A percentile compares a stretch with the other conserved stretches of the same genome.
These are phyloP conservation scores for Jackrogersella multiformis DNA, from an alignment of 495 filamentous ascomycete species.

Conservation along the genomic window DNA sequence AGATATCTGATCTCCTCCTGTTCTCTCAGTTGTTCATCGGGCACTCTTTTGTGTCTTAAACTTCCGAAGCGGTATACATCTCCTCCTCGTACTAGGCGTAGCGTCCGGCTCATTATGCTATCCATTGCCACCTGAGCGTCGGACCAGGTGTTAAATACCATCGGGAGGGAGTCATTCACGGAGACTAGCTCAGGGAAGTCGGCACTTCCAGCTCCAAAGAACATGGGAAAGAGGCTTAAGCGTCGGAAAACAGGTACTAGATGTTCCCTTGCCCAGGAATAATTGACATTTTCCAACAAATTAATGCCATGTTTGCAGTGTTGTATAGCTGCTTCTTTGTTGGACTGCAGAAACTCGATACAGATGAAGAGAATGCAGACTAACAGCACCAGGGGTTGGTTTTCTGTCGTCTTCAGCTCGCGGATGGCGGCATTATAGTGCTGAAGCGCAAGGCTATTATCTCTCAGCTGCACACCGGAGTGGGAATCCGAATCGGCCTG, in stretches of 20 bases:
- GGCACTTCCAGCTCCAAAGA: constrained; percentile 34
- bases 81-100: constrained; percentile 41
- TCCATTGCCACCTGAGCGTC: constrained; percentile 40
- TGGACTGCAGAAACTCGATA: constrained; percentile 61
- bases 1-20: constrained; percentile 8
- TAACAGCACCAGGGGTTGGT: constrained; percentile 54
- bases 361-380: constrained; percentile 66
- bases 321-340: constrained; percentile 52
- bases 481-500: constrained; percentile 30
- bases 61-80: constrained; percentile 41
- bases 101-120: constrained; percentile 33
- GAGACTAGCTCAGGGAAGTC: constrained; percentile 41
- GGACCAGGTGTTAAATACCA: constrained; percentile 2
- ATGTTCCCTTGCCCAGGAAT: constrained; percentile 37
- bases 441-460: constrained; percentile 44
- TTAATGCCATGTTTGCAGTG: constrained; percentile 53
- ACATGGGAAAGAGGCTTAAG: constrained; percentile 39
- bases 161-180: constrained; percentile 5
- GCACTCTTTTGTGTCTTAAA: constrained; percentile 10
- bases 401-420: constrained; percentile 42
- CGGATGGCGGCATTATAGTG: constrained; percentile 51
- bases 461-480: constrained; percentile 42
- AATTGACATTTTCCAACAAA: constrained; percentile 42
- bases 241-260: constrained; percentile 39
- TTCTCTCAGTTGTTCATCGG: constrained; percentile 17